Evolutionary conservation across 495 filamentous ascomycete genomes (phyloP), one percentile per base, ranked within the genome.

Genomic region (Penicillium nucicola): DNA sequence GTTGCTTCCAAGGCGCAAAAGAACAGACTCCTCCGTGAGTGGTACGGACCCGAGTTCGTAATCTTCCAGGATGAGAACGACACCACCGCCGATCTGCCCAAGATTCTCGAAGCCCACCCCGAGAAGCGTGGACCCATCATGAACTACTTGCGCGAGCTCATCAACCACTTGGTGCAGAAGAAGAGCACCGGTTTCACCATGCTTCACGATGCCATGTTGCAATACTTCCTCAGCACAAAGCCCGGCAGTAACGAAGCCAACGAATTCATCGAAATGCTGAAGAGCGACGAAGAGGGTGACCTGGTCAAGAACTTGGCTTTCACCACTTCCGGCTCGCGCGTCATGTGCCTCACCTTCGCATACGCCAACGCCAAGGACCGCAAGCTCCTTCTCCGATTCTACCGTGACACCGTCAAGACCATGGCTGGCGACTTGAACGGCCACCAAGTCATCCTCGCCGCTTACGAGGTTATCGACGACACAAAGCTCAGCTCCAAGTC

Each of bases 131-230:
- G 78, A 5, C 83, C 90, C 0, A 90, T 95, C 39, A 87, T 97
- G 86, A 84, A 84, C 56, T 85, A 86, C 61, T 76, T 97, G 31
- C 79, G 84, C 53, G 87, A 92, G 53, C 76, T 96, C 58, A 89
- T 92, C 71, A 95, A 96, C 66, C 80, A 85, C 48, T 80, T 97
- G 18, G 77, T 97, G 45, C 90, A 97, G 72, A 99, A 99, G 79
- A 91, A 95, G 71, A 82, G 89, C 57, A 92, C 90, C 12, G 90
- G 87, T 6, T 99, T 97, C 69, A 95, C 90, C 1, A 92, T 97
- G 76, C 79, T 97, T 5, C 95, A 99, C 67, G 92, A 95, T 55
- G 95, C 93, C 17, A 95, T 97, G 92, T 81, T 97, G 40, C 91
- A 99, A 63, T 97, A 97, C 66, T 93, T 90, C 70, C 77, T 89